Base-by-base conservation (phyloP, 768 basidiomycete genomes). In the Mycena pura region DNA sequence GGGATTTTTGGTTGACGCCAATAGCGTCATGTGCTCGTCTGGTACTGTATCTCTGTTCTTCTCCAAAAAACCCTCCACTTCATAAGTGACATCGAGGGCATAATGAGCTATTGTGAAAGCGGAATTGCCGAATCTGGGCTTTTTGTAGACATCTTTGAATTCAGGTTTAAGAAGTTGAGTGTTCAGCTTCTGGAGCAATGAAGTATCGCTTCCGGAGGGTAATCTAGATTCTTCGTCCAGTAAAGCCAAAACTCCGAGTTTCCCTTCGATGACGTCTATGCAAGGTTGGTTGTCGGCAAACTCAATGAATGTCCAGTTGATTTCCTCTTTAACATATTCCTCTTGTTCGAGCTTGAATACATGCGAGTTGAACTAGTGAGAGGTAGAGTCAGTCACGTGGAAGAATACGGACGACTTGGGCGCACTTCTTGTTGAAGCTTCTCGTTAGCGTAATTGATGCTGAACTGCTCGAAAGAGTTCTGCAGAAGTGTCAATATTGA, bases 291-390 rank as follows among this genome's bases (percentile, higher is more conserved):
- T 99, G 76, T 99, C 97, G 10, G 93, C 93, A 75, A 97, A 99
- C 70, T 99, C 96, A 74, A 99, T 99, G 77, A 99, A 99, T 9
- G 93, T 98, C 97, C 97, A 99, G 73, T 97, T 95, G 73, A 99
- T 99, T 76, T 97, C 84, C 73, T 99, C 97, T 65, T 96, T 93
- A 50, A 99, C 88, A 71, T 99, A 99, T 77, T 99, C 97, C 73
- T 99, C 97, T 80, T 99, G 97, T 73, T 99, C 97, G 39, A 99
- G 87, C 82, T 99, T 96, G 86, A 95, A 95, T 47, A 99, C 97
- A 72, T 99, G 97, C 1, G 96, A 97, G 69, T 99, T 99, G 81
- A 99, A 99, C 93, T 97, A 65, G 7, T 56, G 10, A 36, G 31
- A 31, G 43, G n/a, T n/a, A n/a, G n/a, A 13, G 68, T 67, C 52